Base-by-base conservation (phyloP, 2,329 filamentous ascomycete genomes). In the Cercospora citrullina region DNA sequence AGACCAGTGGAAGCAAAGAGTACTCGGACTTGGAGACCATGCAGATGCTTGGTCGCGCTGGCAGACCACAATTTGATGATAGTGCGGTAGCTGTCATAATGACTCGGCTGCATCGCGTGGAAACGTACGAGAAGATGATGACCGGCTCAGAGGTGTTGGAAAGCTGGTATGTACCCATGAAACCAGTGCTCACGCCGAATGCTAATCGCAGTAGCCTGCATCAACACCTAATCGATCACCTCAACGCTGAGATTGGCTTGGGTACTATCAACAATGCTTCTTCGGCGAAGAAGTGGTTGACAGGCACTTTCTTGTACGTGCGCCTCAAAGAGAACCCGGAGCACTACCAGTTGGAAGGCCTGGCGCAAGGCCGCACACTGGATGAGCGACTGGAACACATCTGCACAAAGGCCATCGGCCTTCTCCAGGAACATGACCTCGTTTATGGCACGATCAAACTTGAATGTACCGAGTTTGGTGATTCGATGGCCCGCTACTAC, bases 21-120 rank as follows among this genome's bases (percentile, higher is more conserved):
- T 93, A 93, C 72, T 89, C 91, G 0, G 92, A 95, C 75, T 82
- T 96, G 5, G 92, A 96, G 72, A 86, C 94, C 69, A 94, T 94
- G 90, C 92, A 96, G 74, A 96, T 96, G 92, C 86, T 96, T 60
- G 92, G 92, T 6, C 88, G 92, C 70, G 92, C 92, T 61, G 92
- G 93, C 1, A 85, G 92, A 21, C 92, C 93, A 5, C 93, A 96
- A 75, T 96, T 94, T 70, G 93, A 94, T 73, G 85, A 87, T 60
- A 91, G 82, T 67, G 92, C 91, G 3, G 85, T 89, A 45, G 93
- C 91, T 10, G 88, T 95, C 16, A 94, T 96, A 64, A 87, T 96
- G 81, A 95, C 92, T 0, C 86, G 87, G 26, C 81, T 84, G n/a
- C 81, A 87, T 4, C 90, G 89, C 60, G 86, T 87, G 5, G 74